Conservation (phyloP, 2,329 filamentous ascomycete species). For the Meredithiella fracta region DNA sequence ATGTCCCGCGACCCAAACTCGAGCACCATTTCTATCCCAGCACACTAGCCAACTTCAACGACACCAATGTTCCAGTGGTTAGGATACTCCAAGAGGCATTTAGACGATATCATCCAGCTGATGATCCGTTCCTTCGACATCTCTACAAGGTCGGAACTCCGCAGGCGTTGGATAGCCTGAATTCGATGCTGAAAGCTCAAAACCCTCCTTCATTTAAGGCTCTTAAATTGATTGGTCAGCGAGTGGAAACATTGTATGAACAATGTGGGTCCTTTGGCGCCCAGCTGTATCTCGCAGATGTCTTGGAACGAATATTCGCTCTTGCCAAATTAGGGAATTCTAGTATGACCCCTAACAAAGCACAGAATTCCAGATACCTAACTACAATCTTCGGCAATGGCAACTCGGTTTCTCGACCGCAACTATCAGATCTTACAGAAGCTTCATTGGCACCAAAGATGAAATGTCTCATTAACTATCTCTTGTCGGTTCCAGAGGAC, state of each 20-base stretch:
- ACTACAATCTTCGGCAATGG: too few relatives aligned
- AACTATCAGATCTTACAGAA: not conserved
- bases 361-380: too few relatives aligned
- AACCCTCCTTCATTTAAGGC: not conserved
- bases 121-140: slow-evolving; percentile 39
- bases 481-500: slow-evolving; percentile 19
- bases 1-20: slow-evolving; percentile 47
- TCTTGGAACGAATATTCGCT: too few relatives aligned
- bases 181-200: not conserved
- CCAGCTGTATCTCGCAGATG: slow-evolving; percentile 34
- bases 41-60: too few relatives aligned
- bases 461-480: slow-evolving; percentile 32
- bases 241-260: slow-evolving; percentile 31
- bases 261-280: slow-evolving; percentile 54
- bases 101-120: slow-evolving; percentile 27
- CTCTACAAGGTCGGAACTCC: not conserved
- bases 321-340: too few relatives aligned
- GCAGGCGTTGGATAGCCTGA: not conserved
- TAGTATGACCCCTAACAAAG: too few relatives aligned
- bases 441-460: slow-evolving; percentile 39
- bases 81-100: not conserved
- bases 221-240: slow-evolving; percentile 36
- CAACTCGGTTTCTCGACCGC: not conserved
- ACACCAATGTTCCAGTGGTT: not conserved
- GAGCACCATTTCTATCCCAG: not conserved